Percentiles rank a stretch among this genome's conserved stretches.
These are phyloP conservation scores for Chenopodium album DNA, from an alignment of 148 eudicot species.

Conservation along the genomic window DNA sequence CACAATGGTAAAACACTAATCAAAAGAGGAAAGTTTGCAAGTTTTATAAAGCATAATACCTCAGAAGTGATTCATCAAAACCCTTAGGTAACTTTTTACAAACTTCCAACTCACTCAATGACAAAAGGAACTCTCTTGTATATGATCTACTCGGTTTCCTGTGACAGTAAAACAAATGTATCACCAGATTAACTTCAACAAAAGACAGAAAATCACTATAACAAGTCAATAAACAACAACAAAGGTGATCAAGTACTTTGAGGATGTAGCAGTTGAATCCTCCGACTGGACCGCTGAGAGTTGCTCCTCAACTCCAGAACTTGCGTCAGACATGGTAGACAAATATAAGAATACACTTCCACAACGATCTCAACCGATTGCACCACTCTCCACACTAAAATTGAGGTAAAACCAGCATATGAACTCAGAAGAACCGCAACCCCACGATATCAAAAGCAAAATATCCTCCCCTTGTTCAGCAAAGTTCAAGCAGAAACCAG, in stretches of 20 bases:
- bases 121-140: constrained; percentile 71
- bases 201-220: constrained; percentile 4
- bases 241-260: constrained; percentile 24
- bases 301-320: constrained; percentile 33
- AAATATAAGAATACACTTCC: neutral
- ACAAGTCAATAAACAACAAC: constrained; percentile 4
- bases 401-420: neutral
- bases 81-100: constrained; percentile 79
- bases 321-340: constrained; percentile 18
- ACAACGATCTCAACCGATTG: constrained; percentile 16
- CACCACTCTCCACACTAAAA: constrained; percentile 4
- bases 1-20: neutral
- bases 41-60: constrained; percentile 40
- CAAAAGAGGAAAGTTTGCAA: neutral
- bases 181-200: constrained; percentile 9
- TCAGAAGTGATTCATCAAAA: constrained; percentile 59
- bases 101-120: constrained; percentile 63
- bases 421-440: neutral
- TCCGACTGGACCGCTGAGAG: constrained; percentile 24
- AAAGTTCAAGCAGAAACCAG: constrained; percentile 6
- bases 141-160: constrained; percentile 61
- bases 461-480: neutral
- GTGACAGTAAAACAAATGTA: constrained; percentile 21
- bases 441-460: neutral
- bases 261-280: constrained; percentile 20